Evolutionary conservation across 768 basidiomycete genomes (phyloP), one percentile per base, ranked within the genome.

Genomic region (Rubroboletus satanas): DNA sequence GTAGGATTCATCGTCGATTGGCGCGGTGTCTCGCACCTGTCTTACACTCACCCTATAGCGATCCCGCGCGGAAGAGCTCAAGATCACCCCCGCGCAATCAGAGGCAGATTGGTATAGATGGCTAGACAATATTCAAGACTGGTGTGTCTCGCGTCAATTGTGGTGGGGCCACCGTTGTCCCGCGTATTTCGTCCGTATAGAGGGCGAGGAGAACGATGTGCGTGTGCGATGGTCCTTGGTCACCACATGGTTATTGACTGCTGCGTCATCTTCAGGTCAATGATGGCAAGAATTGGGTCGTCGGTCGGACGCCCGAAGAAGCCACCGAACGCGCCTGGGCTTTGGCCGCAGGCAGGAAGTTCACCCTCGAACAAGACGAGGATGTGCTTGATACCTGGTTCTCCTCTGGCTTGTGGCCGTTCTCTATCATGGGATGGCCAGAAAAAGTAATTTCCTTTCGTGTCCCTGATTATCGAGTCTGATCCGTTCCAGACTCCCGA

Each of bases 341-440:
- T 36, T 70, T 94, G 45, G 90, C 91, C 3, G 77, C 74, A 23
- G 87, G 85, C 31, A 76, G 73, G 46, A 74, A 74, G 51, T 98
- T 91, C 70, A 81, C 77, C 0, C 76, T 99, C 11, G 84, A 88
- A 65, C 97, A 98, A 69, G 97, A 98, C 63, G 91, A 92, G 56
- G 97, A 99, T 68, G 96, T 99, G 2, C 81, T 99, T 14, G 97
- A 99, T 74, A 98, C 96, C 0, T 99, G 97, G 96, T 99, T 98
- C 74, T 98, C 95, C 0, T 97, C 94, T 45, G 97, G 84, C 38
- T 74, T 98, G 7, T 98, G 97, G 97, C 97, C 96, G 1, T 97
- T 90, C 75, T 95, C 94, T 2, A 98, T 93, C 66, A 80, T 94
- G 79, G 97, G 96, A 28, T 98, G 97, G 97, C 97, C 97, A 0